A percentile compares a stretch with the other conserved stretches of the same genome.
Evolutionary conservation across 2,329 filamentous ascomycete species (phyloP).

Genomic region (Harringtonia aguacate): DNA sequence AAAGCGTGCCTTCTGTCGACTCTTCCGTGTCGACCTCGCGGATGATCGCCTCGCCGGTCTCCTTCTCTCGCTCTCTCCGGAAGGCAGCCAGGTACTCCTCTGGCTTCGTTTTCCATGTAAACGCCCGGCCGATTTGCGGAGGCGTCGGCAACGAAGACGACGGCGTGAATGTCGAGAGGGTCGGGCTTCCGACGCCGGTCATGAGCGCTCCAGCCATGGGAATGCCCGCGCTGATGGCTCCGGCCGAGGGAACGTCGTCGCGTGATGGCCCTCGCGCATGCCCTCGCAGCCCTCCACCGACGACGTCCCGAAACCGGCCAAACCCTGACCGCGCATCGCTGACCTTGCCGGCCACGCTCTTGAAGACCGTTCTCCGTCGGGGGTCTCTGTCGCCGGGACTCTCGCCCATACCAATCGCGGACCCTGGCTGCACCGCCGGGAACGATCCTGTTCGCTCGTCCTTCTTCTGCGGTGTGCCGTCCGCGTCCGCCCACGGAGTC

Average conservation of each 20-base stretch:
- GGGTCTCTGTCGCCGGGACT: slow-evolving; percentile 39
- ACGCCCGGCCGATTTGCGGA: slow-evolving; percentile 35
- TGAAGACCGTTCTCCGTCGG: slow-evolving; percentile 58
- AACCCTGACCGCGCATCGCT: slow-evolving; percentile 74
- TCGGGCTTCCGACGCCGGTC: slow-evolving; percentile 24
- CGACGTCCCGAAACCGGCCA: slow-evolving; percentile 75
- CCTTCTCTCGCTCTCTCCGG: slow-evolving; percentile 20
- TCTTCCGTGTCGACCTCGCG: slow-evolving; percentile 6
- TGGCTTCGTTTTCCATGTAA: slow-evolving; percentile 55
- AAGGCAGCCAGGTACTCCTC: slow-evolving; percentile 42
- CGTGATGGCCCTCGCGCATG: slow-evolving; percentile 44
- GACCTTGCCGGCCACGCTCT: slow-evolving; percentile 67
- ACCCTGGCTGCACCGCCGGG: slow-evolving; percentile 30
- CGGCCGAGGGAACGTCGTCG: slow-evolving; percentile 33
- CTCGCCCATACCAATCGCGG: slow-evolving; percentile 35
- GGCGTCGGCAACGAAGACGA: slow-evolving; percentile 18
- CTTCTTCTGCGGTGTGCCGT: slow-evolving; percentile 19
- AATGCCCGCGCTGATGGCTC: slow-evolving; percentile 15
- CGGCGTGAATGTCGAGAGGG: slow-evolving; percentile 20
- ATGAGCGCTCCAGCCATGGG: slow-evolving; percentile 17
- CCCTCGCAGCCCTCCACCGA: slow-evolving; percentile 49
- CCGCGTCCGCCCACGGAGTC: background rate
- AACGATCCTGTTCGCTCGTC: slow-evolving; percentile 34
- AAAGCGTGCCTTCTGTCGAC: background rate
- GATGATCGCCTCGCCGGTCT: slow-evolving; percentile 4